Evolutionary conservation across 352 stramenopile species (phyloP).

Genomic region (Phytophthora cajani): DNA sequence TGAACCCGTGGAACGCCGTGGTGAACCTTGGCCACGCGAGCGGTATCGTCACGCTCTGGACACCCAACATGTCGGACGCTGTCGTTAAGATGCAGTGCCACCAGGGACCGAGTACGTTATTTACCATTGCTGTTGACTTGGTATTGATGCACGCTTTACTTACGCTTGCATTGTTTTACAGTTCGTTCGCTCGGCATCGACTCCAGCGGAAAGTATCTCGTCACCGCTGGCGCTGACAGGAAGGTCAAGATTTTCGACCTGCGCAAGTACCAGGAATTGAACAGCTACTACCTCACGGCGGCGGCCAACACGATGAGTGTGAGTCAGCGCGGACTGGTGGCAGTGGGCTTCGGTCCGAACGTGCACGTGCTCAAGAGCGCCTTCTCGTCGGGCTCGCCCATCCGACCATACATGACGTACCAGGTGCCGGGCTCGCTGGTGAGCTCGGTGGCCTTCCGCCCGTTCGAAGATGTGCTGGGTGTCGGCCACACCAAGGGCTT

Average conservation of each 20-base stretch:
- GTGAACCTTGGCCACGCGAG: constrained; percentile 97
- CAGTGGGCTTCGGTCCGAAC: constrained; percentile 92
- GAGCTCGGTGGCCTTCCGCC: constrained; percentile 94
- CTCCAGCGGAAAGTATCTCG: constrained; percentile 94
- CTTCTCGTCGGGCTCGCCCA: constrained; percentile 64
- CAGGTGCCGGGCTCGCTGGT: constrained; percentile 84
- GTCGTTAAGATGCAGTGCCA: constrained; percentile 99
- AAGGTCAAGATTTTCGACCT: constrained; percentile 98
- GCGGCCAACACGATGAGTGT: constrained; percentile 94
- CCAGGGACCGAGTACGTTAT: constrained; percentile 90
- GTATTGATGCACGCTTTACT: constrained; percentile 6
- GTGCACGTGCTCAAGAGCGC: constrained; percentile 94
- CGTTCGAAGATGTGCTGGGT: constrained; percentile 98
- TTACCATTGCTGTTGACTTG: neutral
- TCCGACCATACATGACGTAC: constrained; percentile 93
- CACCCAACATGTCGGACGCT: constrained; percentile 91
- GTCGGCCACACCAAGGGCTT: constrained; percentile 93
- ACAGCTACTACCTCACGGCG: constrained; percentile 92
- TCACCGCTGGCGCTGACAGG: constrained; percentile 94
- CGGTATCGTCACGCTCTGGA: constrained; percentile 99
- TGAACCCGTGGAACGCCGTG: constrained; percentile 98
- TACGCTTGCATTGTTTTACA: constrained; percentile 32
- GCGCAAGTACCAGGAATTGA: constrained; percentile 95
- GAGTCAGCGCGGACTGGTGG: constrained; percentile 95
- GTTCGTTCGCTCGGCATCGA: constrained; percentile 94